These are phyloP conservation scores for Blastobotrys ciferrii DNA, from an alignment of 1,139 yeast genomes.

Conservation along the genomic window DNA sequence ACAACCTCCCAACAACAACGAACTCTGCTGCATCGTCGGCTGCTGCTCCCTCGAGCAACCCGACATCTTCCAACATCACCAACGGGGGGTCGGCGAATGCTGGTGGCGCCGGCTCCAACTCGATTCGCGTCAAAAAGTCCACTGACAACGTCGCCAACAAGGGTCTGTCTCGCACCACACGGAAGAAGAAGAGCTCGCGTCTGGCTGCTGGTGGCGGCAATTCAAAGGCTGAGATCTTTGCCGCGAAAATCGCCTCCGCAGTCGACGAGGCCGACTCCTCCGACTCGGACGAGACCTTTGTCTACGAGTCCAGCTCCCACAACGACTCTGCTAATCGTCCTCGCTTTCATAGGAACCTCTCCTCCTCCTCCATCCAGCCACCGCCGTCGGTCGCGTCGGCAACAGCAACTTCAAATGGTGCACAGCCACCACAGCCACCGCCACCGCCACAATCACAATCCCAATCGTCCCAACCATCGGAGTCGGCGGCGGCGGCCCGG, in stretches of 20 bases:
- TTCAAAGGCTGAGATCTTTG: conserved; percentile 85
- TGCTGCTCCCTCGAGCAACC: neutral
- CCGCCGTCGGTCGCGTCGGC: conserved; percentile 10
- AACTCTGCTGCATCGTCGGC: conserved; percentile 4
- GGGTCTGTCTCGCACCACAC: conserved; percentile 19
- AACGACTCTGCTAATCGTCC: conserved; percentile 13
- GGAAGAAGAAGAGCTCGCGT: conserved; percentile 28
- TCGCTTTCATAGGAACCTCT: conserved; percentile 29
- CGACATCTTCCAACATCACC: neutral
- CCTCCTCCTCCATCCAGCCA: conserved; percentile 26
- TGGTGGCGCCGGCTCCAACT: neutral
- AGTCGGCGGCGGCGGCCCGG: neutral
- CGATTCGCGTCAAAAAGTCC: conserved; percentile 29
- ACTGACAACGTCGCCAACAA: conserved; percentile 33
- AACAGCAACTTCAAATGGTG: conserved; percentile 12
- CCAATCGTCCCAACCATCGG: neutral
- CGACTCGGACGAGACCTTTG: conserved; percentile 92
- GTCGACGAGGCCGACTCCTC: conserved; percentile 78
- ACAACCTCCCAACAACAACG: neutral
- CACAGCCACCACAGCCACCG: neutral
- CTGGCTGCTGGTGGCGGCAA: conserved; percentile 25
- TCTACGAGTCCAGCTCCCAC: conserved; percentile 57
- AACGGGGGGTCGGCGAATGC: neutral
- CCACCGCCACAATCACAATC: neutral
- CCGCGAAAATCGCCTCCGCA: conserved; percentile 91